These are phyloP conservation scores for Saturnispora quitensis DNA, from an alignment of 805 yeast species.

Conservation along the genomic window DNA sequence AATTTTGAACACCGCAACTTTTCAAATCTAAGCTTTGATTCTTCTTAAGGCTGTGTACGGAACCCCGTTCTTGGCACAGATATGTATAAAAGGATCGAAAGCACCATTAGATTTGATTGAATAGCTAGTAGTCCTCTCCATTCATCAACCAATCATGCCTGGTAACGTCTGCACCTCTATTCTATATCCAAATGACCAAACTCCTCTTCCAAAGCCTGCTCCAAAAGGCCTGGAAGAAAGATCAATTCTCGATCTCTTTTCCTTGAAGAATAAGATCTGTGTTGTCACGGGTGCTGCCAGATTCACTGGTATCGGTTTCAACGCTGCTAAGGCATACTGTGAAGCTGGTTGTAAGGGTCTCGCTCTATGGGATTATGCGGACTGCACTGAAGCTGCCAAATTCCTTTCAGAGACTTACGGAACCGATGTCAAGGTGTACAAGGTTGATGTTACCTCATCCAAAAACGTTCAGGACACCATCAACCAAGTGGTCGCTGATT, in stretches of 20 bases:
- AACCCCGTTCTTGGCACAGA: not conserved
- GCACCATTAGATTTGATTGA: not conserved
- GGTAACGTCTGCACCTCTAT: conserved; percentile 19
- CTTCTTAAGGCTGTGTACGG: not conserved
- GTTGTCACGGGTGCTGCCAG: conserved; percentile 43
- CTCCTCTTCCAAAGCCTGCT: conserved; percentile 23
- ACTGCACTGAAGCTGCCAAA: conserved; percentile 11
- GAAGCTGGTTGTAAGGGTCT: conserved; percentile 39
- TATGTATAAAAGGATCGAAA: not conserved
- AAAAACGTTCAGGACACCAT: conserved; percentile 26
- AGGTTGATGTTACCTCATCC: conserved; percentile 28
- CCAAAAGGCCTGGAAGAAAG: conserved; percentile 17
- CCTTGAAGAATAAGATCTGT: conserved; percentile 34
- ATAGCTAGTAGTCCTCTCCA: not conserved
- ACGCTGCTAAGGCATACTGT: conserved; percentile 43
- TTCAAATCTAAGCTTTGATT: not conserved
- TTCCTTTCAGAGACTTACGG: conserved; percentile 10
- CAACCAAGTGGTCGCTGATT: conserved; percentile 25
- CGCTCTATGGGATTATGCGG: conserved; percentile 27
- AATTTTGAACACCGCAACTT: conserved; percentile 1
- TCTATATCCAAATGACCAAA: conserved; percentile 17
- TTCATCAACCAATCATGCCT: conserved; percentile 14
- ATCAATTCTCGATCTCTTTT: conserved; percentile 23
- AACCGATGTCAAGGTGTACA: conserved; percentile 13
- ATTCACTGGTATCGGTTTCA: conserved; percentile 44